These are phyloP conservation scores for Aspergillus avenaceus DNA, from an alignment of 495 filamentous ascomycete genomes.

Conservation along the genomic window DNA sequence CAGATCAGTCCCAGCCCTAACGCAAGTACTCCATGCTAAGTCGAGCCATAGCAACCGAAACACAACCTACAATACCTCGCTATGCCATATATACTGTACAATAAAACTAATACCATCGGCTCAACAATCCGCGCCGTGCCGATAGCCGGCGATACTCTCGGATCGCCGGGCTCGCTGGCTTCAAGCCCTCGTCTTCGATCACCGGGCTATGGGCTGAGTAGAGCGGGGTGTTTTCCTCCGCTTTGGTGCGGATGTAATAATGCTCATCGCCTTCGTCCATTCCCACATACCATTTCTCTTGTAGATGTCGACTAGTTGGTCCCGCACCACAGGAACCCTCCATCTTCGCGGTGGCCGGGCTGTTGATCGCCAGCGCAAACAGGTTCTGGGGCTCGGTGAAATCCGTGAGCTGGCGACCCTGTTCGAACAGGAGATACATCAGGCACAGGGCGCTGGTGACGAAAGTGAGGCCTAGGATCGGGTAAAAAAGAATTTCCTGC, in stretches of 20 bases:
- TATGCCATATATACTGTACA: too few species aligned
- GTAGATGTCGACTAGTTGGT: slow-evolving; percentile 48
- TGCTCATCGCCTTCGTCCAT: slow-evolving; percentile 37
- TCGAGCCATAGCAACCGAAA: too few species aligned
- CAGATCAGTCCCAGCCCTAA: too few species aligned
- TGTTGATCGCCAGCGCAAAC: slow-evolving; percentile 66
- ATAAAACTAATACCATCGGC: slow-evolving; percentile 23
- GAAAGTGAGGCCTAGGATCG: slow-evolving; percentile 59
- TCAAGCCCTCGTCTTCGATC: slow-evolving; percentile 20
- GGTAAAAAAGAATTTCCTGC: slow-evolving; percentile 61
- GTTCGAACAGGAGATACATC: slow-evolving; percentile 47
- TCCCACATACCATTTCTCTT: slow-evolving; percentile 56
- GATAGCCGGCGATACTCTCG: slow-evolving; percentile 30
- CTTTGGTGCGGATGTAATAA: slow-evolving; percentile 34
- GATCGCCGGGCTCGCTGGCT: slow-evolving; percentile 26
- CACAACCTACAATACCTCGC: too few species aligned
- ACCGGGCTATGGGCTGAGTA: neutral
- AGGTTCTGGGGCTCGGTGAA: slow-evolving; percentile 73
- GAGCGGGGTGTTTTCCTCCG: slow-evolving; percentile 16
- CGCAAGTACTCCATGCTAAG: too few species aligned
- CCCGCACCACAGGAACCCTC: slow-evolving; percentile 63
- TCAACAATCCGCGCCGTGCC: slow-evolving; percentile 19
- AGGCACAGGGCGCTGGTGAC: slow-evolving; percentile 58
- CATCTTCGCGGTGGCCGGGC: slow-evolving; percentile 51
- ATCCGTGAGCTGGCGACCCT: slow-evolving; percentile 60